Conservation (phyloP, 495 filamentous ascomycete species). For the Xylaria venustula region DNA sequence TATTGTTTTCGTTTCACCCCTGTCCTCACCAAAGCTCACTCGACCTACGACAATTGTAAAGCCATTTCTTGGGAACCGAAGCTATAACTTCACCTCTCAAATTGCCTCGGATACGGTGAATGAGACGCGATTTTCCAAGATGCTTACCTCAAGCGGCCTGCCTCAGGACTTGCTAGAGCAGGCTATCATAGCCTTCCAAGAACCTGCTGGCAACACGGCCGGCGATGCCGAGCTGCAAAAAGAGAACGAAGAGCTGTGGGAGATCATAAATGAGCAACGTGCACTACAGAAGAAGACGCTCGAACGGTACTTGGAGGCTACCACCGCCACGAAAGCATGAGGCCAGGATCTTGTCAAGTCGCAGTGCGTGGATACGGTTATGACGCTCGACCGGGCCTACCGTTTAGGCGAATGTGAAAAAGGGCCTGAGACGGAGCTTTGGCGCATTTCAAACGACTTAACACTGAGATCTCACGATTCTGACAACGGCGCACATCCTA, state of each 20-base stretch:
- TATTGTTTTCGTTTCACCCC: slow-evolving; percentile 64
- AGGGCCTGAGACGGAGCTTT: neutral
- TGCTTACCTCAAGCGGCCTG: slow-evolving; percentile 39
- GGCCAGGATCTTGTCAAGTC: neutral
- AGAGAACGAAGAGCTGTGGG: slow-evolving; percentile 53
- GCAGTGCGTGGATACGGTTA: neutral
- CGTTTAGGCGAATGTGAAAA: neutral
- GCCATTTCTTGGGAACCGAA: slow-evolving; percentile 63
- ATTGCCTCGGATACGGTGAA: slow-evolving; percentile 43
- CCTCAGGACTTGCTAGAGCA: slow-evolving; percentile 33
- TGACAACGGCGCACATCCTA: neutral
- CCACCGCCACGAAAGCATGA: slow-evolving; percentile 29
- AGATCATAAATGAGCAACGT: slow-evolving; percentile 48
- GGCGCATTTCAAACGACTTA: neutral
- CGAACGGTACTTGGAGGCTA: slow-evolving; percentile 43
- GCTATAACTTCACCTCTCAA: slow-evolving; percentile 69
- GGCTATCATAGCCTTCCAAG: slow-evolving; percentile 38
- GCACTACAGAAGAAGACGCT: slow-evolving; percentile 48
- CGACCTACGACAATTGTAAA: slow-evolving; percentile 66
- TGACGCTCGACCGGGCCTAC: neutral
- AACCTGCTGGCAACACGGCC: slow-evolving; percentile 25
- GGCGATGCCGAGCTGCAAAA: slow-evolving; percentile 43
- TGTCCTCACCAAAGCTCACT: slow-evolving; percentile 47
- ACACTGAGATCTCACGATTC: neutral
- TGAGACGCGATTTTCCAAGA: slow-evolving; percentile 37